Evolutionary conservation across 140 eudicot genomes (phyloP), one percentile per base, ranked within the genome.

Genomic region (Bidens hawaiensis): DNA sequence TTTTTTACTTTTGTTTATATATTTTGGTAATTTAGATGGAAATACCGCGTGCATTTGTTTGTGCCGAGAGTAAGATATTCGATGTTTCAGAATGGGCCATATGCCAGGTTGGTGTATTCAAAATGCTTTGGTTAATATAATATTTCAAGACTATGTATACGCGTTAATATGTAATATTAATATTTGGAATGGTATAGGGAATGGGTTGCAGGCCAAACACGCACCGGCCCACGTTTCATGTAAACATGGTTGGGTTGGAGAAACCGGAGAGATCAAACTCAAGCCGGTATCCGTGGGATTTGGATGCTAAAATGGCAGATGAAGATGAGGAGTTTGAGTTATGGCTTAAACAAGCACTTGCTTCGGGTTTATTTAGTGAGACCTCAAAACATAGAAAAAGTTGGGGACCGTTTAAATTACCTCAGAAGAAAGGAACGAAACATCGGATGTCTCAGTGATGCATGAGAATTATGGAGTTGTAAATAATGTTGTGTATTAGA

Each of bases 401-500:
- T 63, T 93, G 99, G 99, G 91, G 96, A 28, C 99, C 99, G n/a
- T 93, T 93, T 70, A 93, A 88, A 65, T 69, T 91, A 55, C 82
- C 84, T 72, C 98, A 84, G 55, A 91, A 73, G 76, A 87, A 81
- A 61, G 86, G 75, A 31, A 84, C 75, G 77, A 85, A 85, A 52
- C 90, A 80, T 24, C 80, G 90, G 90, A 71, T 88, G 82, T 78
- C 96, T 2, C 83, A 85, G 3, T 88, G 80, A 83, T 26, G 48
- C 40, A 41, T 13, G 42, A 46, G 59, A 41, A 54, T 30, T n/a
- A 56, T 46, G 62, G 60, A 57, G 69, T 11, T 62, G 76, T 62
- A 71, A 40, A 71, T 71, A 71, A 41, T 62, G 54, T 62, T 51
- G 76, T 62, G 70, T 64, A 73, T 48, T 66, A 65, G 60, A 54